Base-by-base conservation (phyloP, 768 basidiomycete species). In the Solioccasus polychromus region DNA sequence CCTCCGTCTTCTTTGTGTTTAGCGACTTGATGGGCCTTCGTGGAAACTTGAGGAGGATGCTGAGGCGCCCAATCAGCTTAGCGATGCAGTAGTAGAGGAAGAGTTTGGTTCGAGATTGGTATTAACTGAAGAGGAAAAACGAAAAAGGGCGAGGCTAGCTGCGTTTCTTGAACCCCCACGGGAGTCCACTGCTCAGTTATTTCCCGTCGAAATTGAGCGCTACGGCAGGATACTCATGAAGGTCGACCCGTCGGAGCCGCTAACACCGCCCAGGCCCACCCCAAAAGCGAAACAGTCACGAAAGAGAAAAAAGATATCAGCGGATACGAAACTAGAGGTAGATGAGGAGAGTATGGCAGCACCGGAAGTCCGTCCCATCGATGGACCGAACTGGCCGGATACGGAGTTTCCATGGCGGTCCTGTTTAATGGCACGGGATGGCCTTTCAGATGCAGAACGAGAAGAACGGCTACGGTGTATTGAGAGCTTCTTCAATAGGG, bases 371-470 rank as follows among this genome's bases (percentile, higher is more conserved):
- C 65, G 65, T n/a, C 51, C 59, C 5, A 38, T 60, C 2, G 75
- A 77, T 28, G 75, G 67, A 42, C 85, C 87, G 9, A 83, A 87
- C 58, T 91, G 89, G 88, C 83, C 83, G 7, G 89, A 92, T 55
- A 53, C 71, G 8, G 80, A 81, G 63, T 90, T 89, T 57, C 88
- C 89, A 18, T 92, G 88, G 89, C 76, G 76, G 39, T 59, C 83
- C 52, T 71, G 82, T 43, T 71, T 69, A n/a, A 72, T 78, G 50
- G 76, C 83, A 59, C 73, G 76, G 25, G 68, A 69, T 19, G 77
- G 80, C 39, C 52, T 71, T 36, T 71, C 72, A 19, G 77, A 75
- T 55, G 72, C 73, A 24, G 75, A 82, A 57, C 72, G 80, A 53
- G 77, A 76, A 54, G 80, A 85, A 57, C 75, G 80, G 41, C 55